phyloP scores from a whole-genome alignment of 441 rosid species.

The Mallotus repandus region DNA sequence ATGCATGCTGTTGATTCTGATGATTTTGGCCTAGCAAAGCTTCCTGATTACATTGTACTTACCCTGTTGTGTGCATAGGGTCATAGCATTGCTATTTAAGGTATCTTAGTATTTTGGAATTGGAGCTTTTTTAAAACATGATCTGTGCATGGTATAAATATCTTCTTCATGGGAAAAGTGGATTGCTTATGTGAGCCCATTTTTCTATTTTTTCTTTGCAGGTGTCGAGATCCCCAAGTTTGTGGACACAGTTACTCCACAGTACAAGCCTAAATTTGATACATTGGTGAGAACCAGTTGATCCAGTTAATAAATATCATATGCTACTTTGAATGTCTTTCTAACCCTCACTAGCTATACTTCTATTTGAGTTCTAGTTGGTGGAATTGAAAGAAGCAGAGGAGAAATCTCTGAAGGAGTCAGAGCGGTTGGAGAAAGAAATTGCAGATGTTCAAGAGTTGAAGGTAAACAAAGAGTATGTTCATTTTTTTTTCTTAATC shows the following conservation, averaged over 20 bases:
- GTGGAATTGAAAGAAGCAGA: conserved; percentile 93
- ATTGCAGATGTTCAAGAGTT: conserved; percentile 75
- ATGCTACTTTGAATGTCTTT: background rate
- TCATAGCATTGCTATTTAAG: no score
- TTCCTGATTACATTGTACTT: background rate
- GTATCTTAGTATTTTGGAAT: no score
- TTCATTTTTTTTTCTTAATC: background rate
- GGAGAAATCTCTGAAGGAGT: conserved; percentile 70
- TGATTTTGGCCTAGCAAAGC: background rate
- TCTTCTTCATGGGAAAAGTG: background rate
- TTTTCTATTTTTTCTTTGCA: conserved; percentile 24
- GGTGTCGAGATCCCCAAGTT: conserved; percentile 84
- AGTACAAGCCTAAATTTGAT: conserved; percentile 91
- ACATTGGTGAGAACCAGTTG: conserved; percentile 56
- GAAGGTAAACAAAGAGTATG: conserved; percentile 45
- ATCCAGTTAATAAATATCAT: background rate
- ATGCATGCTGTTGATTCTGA: background rate
- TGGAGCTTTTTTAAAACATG: background rate
- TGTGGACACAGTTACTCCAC: conserved; percentile 82
- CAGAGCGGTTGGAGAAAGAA: conserved; percentile 83
- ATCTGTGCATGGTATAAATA: background rate
- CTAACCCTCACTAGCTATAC: background rate
- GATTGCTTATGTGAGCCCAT: background rate
- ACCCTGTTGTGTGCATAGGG: background rate
- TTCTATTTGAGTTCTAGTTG: conserved; percentile 39